Base-by-base conservation (phyloP, 768 basidiomycete species). In the Leccinellum rugosiceps region DNA sequence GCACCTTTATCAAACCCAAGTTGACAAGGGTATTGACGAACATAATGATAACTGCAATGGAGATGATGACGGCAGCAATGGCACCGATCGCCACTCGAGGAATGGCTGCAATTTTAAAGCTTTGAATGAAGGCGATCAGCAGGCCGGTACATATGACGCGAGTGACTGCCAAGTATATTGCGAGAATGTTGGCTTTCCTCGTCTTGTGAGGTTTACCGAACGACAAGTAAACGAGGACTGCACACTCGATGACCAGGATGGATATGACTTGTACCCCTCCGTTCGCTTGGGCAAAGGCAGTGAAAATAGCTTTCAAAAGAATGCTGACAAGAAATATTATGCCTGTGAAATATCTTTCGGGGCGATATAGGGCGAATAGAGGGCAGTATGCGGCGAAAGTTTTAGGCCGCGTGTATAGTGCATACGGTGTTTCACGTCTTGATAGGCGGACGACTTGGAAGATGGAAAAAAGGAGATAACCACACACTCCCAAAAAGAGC, bases 41-140 rank as follows among this genome's bases (percentile, higher is more conserved):
- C 65, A 90, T 77, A 55, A 92, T 72, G 47, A 94, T 58, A 30
- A 90, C 79, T 0, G 90, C 81, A 38, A 91, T 73, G 14, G 88
- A 87, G 68, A 84, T 88, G 35, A 93, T 77, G 31, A 88, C 82
- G 13, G 86, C 83, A 38, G 84, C 78, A 59, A 92, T 80, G 56
- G 90, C 79, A 21, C 92, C 93, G 55, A 97, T 86, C 32, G 82
- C 86, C 2, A 90, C 88, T 19, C 93, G 83, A 1, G 90, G 86
- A 63, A 96, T 96, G 41, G 93, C 78, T 17, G 78, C 73, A 32
- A 94, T 79, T 6, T 77, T 70, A 25, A 94, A 67, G 9, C 72
- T 75, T 60, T 90, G 80, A 48, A 92, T 74, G 70, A 94, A 97
- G 0, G 90, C 83, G 59, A 96, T 80, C 75, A 90, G 75, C 21